Base-by-base conservation (phyloP, 257 asterid genomes). In the Solanum sitiens region DNA sequence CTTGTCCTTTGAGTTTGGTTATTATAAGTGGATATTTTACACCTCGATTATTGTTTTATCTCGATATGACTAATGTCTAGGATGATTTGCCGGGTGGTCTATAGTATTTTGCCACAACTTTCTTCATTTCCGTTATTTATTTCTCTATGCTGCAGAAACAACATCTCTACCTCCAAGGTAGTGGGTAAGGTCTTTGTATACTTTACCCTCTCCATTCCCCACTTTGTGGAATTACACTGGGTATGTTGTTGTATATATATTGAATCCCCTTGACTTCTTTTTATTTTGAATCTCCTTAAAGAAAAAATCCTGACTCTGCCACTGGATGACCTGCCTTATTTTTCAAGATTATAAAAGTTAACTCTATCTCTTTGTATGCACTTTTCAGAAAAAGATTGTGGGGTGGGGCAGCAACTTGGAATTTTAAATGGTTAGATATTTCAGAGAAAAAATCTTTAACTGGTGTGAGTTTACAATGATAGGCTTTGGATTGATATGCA, bases 401-500 rank as follows among this genome's bases (percentile, higher is more conserved):
- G 59, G 59, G 59, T 50, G 3, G 21, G 59, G 6, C 3, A 53
- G 63, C 10, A 53, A 53, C n/a, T 53, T 53, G 63, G n/a, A 53
- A 53, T 53, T 53, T 16, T 53, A 53, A 53, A 53, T 53, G 63
- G 63, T 53, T 53, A 53, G 63, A 53, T 53, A 53, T 0, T 53
- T 53, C 63, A 53, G 23, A 53, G n/a, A 53, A 53, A 53, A 53
- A 53, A 53, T 53, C 23, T 53, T 53, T 53, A 53, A 53, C n/a
- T 53, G 20, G 63, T 53, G n/a, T 6, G 63, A 53, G 63, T 53
- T 53, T 53, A 18, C 63, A 53, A 53, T 53, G 63, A 53, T 53
- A 53, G n/a, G 63, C 23, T 53, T 53, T 53, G 63, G 63, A 53
- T 53, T 53, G 63, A 53, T 53, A 16, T 76, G 88, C 92, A 94